Percentiles rank a stretch among this genome's conserved stretches.
Conservation (phyloP, 1,284 basidiomycete species). For the Pseudozyma thailandica region DNA sequence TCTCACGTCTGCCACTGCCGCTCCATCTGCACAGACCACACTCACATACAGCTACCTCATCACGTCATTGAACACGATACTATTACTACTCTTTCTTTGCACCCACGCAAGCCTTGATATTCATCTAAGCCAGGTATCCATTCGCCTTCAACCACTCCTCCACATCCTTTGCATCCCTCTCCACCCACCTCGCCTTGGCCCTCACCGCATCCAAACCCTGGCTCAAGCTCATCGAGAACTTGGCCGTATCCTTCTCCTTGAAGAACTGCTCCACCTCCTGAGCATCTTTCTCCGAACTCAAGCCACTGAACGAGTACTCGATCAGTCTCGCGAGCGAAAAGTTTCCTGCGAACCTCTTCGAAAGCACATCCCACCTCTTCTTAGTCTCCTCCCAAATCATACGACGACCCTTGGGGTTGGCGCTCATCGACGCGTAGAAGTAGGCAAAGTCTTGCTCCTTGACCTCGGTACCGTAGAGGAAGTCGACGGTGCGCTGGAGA, state of each 20-base stretch:
- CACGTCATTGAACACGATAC: not conserved
- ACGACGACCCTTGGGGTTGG: conserved; percentile 64
- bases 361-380: conserved; percentile 64
- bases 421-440: conserved; percentile 65
- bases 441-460: conserved; percentile 68
- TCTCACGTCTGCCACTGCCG: no score
- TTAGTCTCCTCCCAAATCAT: conserved; percentile 68
- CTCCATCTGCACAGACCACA: not conserved
- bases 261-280: conserved; percentile 75
- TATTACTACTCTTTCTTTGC: no score
- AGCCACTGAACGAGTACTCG: conserved; percentile 73
- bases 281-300: conserved; percentile 79
- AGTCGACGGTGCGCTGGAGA: conserved; percentile 66
- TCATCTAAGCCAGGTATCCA: conserved; percentile 49
- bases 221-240: conserved; percentile 73
- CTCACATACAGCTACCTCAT: not conserved
- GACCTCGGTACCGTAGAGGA: conserved; percentile 63
- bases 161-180: conserved; percentile 74
- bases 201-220: conserved; percentile 78
- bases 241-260: conserved; percentile 66
- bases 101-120: no score
- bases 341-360: conserved; percentile 74
- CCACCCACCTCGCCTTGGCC: conserved; percentile 74
- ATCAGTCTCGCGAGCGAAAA: conserved; percentile 65
- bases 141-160: conserved; percentile 72